Conservation (phyloP, 2,329 filamentous ascomycete species). For the Daldinia sp. region DNA sequence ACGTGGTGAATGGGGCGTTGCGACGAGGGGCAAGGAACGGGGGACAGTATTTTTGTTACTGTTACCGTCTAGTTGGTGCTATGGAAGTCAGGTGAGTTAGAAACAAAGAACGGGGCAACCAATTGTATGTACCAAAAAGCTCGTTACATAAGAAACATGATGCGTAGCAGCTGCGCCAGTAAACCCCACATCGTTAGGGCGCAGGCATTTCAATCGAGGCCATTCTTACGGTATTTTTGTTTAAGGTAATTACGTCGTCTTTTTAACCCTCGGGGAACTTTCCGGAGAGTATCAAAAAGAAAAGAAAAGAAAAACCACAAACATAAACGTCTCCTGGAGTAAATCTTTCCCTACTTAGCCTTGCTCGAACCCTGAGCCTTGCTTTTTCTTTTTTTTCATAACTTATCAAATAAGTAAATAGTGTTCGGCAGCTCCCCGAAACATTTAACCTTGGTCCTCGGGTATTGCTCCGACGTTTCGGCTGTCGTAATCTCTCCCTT, state of each 20-base stretch:
- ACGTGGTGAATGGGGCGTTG: conserved; percentile 23
- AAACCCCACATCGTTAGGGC: conserved; percentile 3
- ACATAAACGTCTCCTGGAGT: conserved; percentile 23
- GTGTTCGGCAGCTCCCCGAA: conserved; percentile 19
- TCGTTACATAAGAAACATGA: conserved; percentile 29
- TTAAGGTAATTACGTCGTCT: conserved; percentile 9
- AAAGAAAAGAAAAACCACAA: too few relatives aligned
- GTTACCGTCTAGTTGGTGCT: conserved; percentile 34
- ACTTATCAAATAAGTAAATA: conserved; percentile 8
- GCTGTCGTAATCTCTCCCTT: conserved; percentile 6
- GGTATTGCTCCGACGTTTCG: conserved; percentile 9
- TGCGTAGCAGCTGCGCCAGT: conserved; percentile 15
- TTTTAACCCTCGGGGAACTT: conserved; percentile 15
- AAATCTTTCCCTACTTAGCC: conserved; percentile 6
- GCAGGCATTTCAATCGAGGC: background rate
- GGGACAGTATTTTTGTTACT: too few relatives aligned
- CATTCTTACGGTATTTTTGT: background rate
- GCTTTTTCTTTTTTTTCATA: too few relatives aligned
- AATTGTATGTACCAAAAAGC: conserved; percentile 10
- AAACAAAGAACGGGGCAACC: conserved; percentile 16
- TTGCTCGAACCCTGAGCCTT: conserved; percentile 21
- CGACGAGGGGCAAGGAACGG: conserved; percentile 17
- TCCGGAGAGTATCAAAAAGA: conserved; percentile 15
- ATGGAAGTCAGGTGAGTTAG: conserved; percentile 32
- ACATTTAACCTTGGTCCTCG: background rate